phyloP scores from a whole-genome alignment of 495 filamentous ascomycete genomes.

The Neurospora sp. region DNA sequence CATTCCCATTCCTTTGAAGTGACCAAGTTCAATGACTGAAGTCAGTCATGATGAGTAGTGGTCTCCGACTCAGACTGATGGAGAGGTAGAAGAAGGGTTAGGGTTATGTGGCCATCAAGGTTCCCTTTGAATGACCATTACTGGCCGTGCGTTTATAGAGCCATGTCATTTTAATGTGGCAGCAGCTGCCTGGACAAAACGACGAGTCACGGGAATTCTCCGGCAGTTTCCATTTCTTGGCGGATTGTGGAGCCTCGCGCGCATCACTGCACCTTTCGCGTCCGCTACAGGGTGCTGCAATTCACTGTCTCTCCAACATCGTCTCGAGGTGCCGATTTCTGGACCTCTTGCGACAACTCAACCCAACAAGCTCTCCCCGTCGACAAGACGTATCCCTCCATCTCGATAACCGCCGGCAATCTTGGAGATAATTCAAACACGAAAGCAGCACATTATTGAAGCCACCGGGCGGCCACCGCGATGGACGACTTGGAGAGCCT shows the following conservation, averaged over 20 bases:
- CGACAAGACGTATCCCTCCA: background rate
- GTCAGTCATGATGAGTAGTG: background rate
- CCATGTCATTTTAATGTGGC: background rate
- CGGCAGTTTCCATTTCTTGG: background rate
- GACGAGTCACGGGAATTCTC: background rate
- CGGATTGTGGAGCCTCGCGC: background rate
- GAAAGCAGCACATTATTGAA: background rate
- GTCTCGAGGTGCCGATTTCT: background rate
- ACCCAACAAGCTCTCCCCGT: background rate
- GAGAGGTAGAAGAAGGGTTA: background rate
- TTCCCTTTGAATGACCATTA: background rate
- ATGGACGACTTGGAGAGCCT: slow-evolving; percentile 91
- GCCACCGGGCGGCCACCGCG: slow-evolving; percentile 7
- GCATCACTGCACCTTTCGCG: background rate
- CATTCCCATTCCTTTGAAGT: background rate
- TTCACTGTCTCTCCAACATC: background rate
- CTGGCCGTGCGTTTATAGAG: background rate
- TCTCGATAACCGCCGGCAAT: no score
- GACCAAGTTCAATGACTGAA: background rate
- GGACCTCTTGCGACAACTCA: background rate
- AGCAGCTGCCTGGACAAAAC: background rate
- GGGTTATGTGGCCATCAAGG: background rate
- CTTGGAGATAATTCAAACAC: no score
- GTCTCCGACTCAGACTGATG: background rate
- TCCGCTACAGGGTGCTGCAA: background rate